phyloP scores from a whole-genome alignment of 2,329 filamentous ascomycete genomes.

The Grosmannia clavigera region DNA sequence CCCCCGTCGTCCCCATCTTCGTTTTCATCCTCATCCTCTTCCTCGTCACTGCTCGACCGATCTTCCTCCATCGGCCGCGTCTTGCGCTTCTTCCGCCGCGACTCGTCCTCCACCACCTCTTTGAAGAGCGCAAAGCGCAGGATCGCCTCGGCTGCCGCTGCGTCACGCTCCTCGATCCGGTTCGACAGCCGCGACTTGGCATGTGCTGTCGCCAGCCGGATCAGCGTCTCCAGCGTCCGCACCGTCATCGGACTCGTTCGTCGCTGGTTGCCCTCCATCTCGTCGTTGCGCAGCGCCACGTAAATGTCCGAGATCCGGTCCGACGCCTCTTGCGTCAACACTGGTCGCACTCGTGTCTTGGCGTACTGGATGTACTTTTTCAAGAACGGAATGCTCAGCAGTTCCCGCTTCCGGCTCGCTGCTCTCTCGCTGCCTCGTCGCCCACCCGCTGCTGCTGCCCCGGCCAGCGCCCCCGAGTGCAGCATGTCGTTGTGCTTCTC shows the following conservation, averaged over 20 bases:
- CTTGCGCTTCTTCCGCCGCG: conserved; percentile 72
- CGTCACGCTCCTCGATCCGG: conserved; percentile 81
- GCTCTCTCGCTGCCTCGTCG: conserved; percentile 61
- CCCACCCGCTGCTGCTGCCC: conserved; percentile 34
- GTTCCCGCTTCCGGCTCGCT: conserved; percentile 58
- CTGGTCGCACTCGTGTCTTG: conserved; percentile 79
- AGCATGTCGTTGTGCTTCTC: conserved; percentile 96
- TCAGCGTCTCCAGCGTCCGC: conserved; percentile 93
- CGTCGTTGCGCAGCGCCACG: conserved; percentile 86
- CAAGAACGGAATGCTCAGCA: conserved; percentile 93
- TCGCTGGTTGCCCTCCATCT: conserved; percentile 86
- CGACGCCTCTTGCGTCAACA: conserved; percentile 80
- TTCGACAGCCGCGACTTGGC: conserved; percentile 84
- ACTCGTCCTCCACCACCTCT: conserved; percentile 71
- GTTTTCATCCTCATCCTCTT: conserved; percentile 43
- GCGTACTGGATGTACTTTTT: conserved; percentile 99
- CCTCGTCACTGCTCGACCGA: conserved; percentile 45
- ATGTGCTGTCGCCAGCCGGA: conserved; percentile 91
- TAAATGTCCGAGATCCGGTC: conserved; percentile 88
- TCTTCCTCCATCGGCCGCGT: conserved; percentile 42
- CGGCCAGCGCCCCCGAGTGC: conserved; percentile 76
- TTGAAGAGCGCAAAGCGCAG: conserved; percentile 94
- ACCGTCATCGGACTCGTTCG: conserved; percentile 93
- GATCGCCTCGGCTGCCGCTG: conserved; percentile 76
- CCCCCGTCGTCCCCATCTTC: conserved; percentile 28